phyloP scores from a whole-genome alignment of 495 filamentous ascomycete species.

The Cenococcum geophilum region DNA sequence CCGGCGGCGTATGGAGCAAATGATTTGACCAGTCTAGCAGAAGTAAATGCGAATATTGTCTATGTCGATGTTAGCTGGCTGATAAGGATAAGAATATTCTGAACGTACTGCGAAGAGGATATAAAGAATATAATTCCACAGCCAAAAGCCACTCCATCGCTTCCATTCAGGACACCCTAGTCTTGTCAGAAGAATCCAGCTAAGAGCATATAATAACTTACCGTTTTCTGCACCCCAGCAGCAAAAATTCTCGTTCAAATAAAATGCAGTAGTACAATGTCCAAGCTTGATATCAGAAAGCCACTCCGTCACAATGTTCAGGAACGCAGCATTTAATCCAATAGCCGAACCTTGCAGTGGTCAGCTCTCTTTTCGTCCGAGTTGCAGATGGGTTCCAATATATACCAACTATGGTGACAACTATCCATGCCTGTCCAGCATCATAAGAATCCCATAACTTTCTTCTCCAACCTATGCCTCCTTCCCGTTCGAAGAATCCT shows the following conservation, averaged over 20 bases:
- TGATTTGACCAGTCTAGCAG: slow-evolving; percentile 79
- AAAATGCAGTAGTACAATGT: slow-evolving; percentile 90
- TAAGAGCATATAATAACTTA: slow-evolving; percentile 36
- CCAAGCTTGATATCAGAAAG: slow-evolving; percentile 91
- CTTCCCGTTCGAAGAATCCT: slow-evolving; percentile 68
- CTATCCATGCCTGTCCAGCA: slow-evolving; percentile 96
- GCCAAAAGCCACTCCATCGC: slow-evolving; percentile 71
- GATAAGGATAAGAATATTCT: background rate
- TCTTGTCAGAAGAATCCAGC: slow-evolving; percentile 25
- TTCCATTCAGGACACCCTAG: slow-evolving; percentile 85
- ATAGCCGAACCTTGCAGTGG: slow-evolving; percentile 61
- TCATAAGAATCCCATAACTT: slow-evolving; percentile 85
- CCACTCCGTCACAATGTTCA: slow-evolving; percentile 98
- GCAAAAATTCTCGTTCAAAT: slow-evolving; percentile 96
- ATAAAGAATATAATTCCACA: slow-evolving; percentile 82
- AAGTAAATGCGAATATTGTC: slow-evolving; percentile 74
- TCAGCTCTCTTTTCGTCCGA: slow-evolving; percentile 1
- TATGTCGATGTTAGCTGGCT: slow-evolving; percentile 34
- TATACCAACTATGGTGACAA: slow-evolving; percentile 79
- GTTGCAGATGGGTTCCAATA: background rate
- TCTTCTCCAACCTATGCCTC: slow-evolving; percentile 70
- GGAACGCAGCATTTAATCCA: slow-evolving; percentile 83
- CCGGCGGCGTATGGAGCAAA: slow-evolving; percentile 97
- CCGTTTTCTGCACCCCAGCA: slow-evolving; percentile 94
- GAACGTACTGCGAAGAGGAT: slow-evolving; percentile 72